Evolutionary conservation across 2,329 filamentous ascomycete genomes (phyloP).

Genomic region (Trichoderma koningii): DNA sequence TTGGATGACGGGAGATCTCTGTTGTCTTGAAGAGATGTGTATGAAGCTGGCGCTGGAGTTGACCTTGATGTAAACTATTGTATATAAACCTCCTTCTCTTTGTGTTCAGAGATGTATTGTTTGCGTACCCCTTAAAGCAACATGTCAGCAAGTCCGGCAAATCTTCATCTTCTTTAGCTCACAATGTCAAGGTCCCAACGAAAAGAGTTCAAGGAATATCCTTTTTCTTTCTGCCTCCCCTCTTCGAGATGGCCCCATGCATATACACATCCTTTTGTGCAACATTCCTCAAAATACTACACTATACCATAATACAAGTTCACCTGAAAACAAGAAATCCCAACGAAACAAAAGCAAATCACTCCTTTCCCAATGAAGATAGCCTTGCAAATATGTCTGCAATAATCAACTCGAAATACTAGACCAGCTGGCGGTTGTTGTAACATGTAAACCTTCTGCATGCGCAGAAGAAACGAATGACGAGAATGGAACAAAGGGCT

Average conservation of each 20-base stretch:
- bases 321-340: not conserved
- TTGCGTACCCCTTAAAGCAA: not conserved
- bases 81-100: not conserved
- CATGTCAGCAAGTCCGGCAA: not conserved
- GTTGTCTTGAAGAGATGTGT: not conserved
- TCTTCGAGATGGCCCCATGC: slow-evolving; percentile 1
- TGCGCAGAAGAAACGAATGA: slow-evolving; percentile 15
- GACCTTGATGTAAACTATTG: not conserved
- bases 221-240: not conserved
- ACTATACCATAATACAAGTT: slow-evolving; percentile 17
- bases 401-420: slow-evolving; percentile 20
- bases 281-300: slow-evolving; percentile 7
- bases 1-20: too few relatives aligned
- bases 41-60: not conserved
- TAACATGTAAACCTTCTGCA: slow-evolving; percentile 1
- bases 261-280: slow-evolving; percentile 12
- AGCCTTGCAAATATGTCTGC: not conserved
- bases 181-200: not conserved
- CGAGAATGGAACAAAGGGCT: slow-evolving; percentile 1
- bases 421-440: slow-evolving; percentile 21
- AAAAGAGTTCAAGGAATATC: not conserved
- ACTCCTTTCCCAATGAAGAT: not conserved
- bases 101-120: not conserved
- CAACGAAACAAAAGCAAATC: not conserved
- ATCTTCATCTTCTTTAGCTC: slow-evolving; percentile 6